Percentiles rank a stretch among this genome's conserved stretches.
Evolutionary conservation across 257 asterid genomes (phyloP).

Genomic region (Solanum rostratum): DNA sequence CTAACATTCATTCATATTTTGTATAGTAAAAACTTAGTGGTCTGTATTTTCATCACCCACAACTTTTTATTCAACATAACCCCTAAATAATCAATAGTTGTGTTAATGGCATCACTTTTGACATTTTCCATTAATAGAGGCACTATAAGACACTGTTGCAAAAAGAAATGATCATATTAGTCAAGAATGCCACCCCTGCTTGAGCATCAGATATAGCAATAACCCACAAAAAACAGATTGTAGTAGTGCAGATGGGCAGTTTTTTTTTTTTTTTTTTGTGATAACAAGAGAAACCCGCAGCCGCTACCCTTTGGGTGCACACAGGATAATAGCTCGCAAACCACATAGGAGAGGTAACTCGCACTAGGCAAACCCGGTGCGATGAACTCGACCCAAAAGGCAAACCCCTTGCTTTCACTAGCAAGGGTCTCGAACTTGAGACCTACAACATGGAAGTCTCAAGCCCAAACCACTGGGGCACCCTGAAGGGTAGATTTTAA

Average conservation of each 20-base stretch:
- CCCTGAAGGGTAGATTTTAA: neutral
- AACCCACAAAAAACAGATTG: neutral
- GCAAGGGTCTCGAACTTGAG: too few species aligned
- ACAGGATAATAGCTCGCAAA: too few species aligned
- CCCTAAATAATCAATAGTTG: neutral
- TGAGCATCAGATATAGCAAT: neutral
- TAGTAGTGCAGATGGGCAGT: neutral
- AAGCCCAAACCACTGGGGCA: too few species aligned
- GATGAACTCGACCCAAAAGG: too few species aligned
- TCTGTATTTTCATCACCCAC: neutral
- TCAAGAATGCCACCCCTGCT: neutral
- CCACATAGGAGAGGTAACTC: too few species aligned
- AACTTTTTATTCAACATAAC: neutral
- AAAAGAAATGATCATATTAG: neutral
- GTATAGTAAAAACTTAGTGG: neutral
- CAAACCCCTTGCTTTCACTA: too few species aligned
- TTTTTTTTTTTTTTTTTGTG: too few species aligned
- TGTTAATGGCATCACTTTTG: neutral
- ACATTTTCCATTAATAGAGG: neutral
- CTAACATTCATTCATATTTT: neutral
- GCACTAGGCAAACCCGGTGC: too few species aligned
- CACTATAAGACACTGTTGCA: neutral
- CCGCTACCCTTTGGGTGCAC: too few species aligned
- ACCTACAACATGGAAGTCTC: too few species aligned
- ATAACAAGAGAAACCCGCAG: too few species aligned